Conservation (phyloP, 495 filamentous ascomycete genomes). For the Filosporella fistucella region DNA sequence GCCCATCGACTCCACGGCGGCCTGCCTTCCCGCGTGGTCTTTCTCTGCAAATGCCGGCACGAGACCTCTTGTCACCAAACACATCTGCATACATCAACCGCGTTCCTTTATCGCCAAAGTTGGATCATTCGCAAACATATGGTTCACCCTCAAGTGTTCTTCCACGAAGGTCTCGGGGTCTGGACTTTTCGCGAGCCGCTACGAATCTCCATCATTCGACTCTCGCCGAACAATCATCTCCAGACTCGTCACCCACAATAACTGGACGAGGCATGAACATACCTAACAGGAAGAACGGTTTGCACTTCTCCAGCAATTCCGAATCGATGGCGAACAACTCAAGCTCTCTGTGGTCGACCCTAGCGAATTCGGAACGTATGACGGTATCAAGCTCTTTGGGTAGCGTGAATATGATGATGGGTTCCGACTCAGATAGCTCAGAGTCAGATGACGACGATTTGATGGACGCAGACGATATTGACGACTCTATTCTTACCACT, state of each 20-base stretch:
- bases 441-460: slow-evolving; percentile 71
- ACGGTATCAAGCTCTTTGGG: slow-evolving; percentile 80
- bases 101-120: slow-evolving; percentile 76
- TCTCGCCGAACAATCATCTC: slow-evolving; percentile 82
- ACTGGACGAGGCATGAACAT: slow-evolving; percentile 75
- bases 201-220: slow-evolving; percentile 96
- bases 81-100: slow-evolving; percentile 56
- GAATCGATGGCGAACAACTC: slow-evolving; percentile 39
- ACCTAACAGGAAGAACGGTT: slow-evolving; percentile 39
- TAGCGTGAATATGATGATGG: slow-evolving; percentile 75
- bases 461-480: slow-evolving; percentile 75
- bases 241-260: slow-evolving; percentile 90
- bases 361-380: slow-evolving; percentile 55
- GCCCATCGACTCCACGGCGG: slow-evolving; percentile 61
- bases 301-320: slow-evolving; percentile 29
- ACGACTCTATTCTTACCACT: slow-evolving; percentile 69
- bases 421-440: slow-evolving; percentile 70
- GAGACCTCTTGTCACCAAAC: slow-evolving; percentile 41
- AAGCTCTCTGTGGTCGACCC: slow-evolving; percentile 23
- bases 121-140: slow-evolving; percentile 78
- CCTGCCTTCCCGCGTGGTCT: slow-evolving; percentile 58
- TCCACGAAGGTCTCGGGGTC: slow-evolving; percentile 77
- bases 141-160: slow-evolving; percentile 79
- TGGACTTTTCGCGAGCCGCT: slow-evolving; percentile 90
- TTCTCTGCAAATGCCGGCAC: slow-evolving; percentile 69